Evolutionary conservation across 2,329 filamentous ascomycete genomes (phyloP), one percentile per base, ranked within the genome.

Genomic region (Diaporthe citrichinensis): DNA sequence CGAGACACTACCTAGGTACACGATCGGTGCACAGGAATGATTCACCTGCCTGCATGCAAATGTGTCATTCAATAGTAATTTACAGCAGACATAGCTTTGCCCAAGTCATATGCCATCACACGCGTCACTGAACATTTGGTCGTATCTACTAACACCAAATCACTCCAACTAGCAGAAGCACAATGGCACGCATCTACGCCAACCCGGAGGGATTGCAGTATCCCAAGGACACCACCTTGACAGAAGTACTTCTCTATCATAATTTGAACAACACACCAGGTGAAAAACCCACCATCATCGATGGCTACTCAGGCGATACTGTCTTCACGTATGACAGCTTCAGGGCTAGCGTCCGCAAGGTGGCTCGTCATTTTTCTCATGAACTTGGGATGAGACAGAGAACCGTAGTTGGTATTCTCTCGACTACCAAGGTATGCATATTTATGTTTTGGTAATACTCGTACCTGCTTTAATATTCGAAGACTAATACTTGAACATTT

Each of bases 241-340:
- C 74, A 15, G 74, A 76, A 28, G 15, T 76, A 8, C 62, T 76
- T 3, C 46, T 76, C 3, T 23, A 76, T 12, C 49, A 73, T 25
- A 76, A 76, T 44, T n/a, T 76, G 25, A 76, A 74, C 36, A 57
- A 71, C 20, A 74, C 71, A 5, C 74, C 74, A 7, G 31, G 15
- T n/a, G 25, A 71, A 12, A 73, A 71, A n/a, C 74, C 74, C 9
- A 59, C 46, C 1, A 71, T 76, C 12, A 74, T 76, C 7, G 71
- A 76, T 62, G 74, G 74, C 6, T 15, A 71, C n/a, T 71, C 74
- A 14, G 74, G 71, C 23, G 55, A 76, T 17, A 49, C 36, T 20
- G 46, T 71, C 57, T 76, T 76, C 51, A 76, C 74, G 5, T 76
- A 74, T 34, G 44, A 55, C 23, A 74, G 74, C 55, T 74, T 76